Evolutionary conservation across 2,329 filamentous ascomycete genomes (phyloP).

Genomic region (Cordyceps javanica): DNA sequence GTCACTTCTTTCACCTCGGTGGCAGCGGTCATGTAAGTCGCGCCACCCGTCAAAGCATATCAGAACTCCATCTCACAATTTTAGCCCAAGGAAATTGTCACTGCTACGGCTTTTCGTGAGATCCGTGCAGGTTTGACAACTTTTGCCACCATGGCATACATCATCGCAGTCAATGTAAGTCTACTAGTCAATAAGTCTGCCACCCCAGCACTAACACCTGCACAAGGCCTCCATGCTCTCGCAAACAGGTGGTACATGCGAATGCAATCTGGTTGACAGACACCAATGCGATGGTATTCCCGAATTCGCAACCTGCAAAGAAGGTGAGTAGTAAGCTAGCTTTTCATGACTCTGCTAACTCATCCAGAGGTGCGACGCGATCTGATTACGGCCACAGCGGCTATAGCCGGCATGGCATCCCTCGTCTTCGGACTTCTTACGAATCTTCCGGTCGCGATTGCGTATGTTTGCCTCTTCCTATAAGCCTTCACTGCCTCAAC

Average conservation of each 20-base stretch:
- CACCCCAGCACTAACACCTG: conserved; percentile 3
- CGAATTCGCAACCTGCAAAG: conserved; percentile 40
- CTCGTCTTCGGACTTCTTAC: conserved; percentile 75
- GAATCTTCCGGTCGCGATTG: conserved; percentile 71
- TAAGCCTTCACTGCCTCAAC: background rate
- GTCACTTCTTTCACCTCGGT: conserved; percentile 58
- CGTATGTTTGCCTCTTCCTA: conserved; percentile 42
- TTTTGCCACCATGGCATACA: conserved; percentile 78
- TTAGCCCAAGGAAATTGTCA: conserved; percentile 61
- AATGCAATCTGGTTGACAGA: conserved; percentile 46
- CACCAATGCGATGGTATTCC: conserved; percentile 43
- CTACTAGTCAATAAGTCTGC: background rate
- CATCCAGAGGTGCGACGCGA: conserved; percentile 60
- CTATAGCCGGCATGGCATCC: conserved; percentile 66
- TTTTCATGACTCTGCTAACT: conserved; percentile 8
- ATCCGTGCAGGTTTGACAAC: conserved; percentile 75
- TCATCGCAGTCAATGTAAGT: conserved; percentile 65
- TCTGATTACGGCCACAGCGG: conserved; percentile 77
- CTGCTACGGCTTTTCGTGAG: conserved; percentile 68
- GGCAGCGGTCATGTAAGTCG: conserved; percentile 63
- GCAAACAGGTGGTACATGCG: conserved; percentile 70
- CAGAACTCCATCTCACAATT: background rate
- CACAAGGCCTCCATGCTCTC: conserved; percentile 63
- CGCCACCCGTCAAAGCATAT: background rate
- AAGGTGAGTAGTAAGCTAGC: conserved; percentile 30